Evolutionary conservation across 805 yeast species (phyloP).

Genomic region (Pichia californica): DNA sequence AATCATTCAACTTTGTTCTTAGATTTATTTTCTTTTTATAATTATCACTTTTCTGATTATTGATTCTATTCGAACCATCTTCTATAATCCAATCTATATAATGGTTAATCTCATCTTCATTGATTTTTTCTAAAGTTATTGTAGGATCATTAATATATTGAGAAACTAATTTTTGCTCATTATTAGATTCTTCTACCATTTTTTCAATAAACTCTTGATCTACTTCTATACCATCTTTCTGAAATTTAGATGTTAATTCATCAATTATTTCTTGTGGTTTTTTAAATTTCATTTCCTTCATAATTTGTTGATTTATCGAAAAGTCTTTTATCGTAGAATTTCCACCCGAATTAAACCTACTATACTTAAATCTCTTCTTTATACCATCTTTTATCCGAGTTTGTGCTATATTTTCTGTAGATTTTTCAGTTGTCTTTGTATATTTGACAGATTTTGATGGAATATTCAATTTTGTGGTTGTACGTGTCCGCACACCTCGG

Average conservation of each 20-base stretch:
- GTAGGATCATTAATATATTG: slow-evolving; percentile 13
- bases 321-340: too few relatives aligned
- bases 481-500: too few relatives aligned
- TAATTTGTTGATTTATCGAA: not conserved
- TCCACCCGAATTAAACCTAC: not conserved
- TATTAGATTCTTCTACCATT: slow-evolving; percentile 21
- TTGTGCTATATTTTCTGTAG: too few relatives aligned
- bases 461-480: too few relatives aligned
- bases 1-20: slow-evolving; percentile 13
- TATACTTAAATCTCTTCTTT: not conserved
- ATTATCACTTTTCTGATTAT: slow-evolving; percentile 9
- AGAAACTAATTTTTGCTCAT: slow-evolving; percentile 16
- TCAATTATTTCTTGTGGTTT: slow-evolving; percentile 23
- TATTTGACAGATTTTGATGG: too few relatives aligned
- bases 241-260: slow-evolving; percentile 21
- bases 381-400: too few relatives aligned
- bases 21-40: slow-evolving; percentile 9
- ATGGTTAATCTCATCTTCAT: slow-evolving; percentile 17
- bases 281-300: slow-evolving; percentile 14
- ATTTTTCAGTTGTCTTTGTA: too few relatives aligned
- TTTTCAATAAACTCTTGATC: slow-evolving; percentile 26
- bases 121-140: slow-evolving; percentile 12
- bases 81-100: slow-evolving; percentile 25
- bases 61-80: slow-evolving; percentile 18
- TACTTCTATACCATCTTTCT: slow-evolving; percentile 23